Base-by-base conservation (phyloP, 2,329 filamentous ascomycete genomes). In the Anisogramma anomala region DNA sequence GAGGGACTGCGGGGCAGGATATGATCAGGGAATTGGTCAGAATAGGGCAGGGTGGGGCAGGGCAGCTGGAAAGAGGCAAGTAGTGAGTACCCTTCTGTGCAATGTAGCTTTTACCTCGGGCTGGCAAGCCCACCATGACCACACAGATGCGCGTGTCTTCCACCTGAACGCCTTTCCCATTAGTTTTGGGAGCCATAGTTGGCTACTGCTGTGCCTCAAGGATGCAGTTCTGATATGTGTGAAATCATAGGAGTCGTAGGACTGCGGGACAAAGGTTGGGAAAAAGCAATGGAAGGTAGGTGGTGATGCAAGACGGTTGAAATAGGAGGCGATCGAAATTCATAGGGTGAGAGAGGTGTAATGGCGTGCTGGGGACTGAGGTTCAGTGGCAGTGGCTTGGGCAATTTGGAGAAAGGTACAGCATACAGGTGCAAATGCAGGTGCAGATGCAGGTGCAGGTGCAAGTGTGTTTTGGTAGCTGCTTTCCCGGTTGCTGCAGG, bases 131-230 rank as follows among this genome's bases (percentile, higher is more conserved):
- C 46, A 98, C 91, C 91, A 98, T 96, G 55, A 98, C 87, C 50
- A 98, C 88, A 63, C 89, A 96, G 67, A 98, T 93, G 62, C 84
- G 85, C 47, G 85, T 89, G 63, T 95, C 87, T 69, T 96, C 89
- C 54, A 84, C 84, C 84, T 94, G 82, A 50, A 88, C 74, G 56
- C 81, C 82, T 54, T 76, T 66, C 51, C 82, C 79, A 60, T 79
- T 79, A 68, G 69, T 67, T 58, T 55, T 65, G 48, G 61, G 62
- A 50, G 66, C 59, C 68, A 71, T 71, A 36, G 49, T 58, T 45
- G 45, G 41, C 37, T 18, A 35, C 36, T 30, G 14, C 15, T 41
- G n/a, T 38, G 41, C 20, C 15, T 26, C 23, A 26, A 35, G 17
- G 11, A 33, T 34, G 19, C 36, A 33, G 26, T 22, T 30, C 11